phyloP scores from a whole-genome alignment of 768 basidiomycete genomes.

The Chalciporus piperatus region DNA sequence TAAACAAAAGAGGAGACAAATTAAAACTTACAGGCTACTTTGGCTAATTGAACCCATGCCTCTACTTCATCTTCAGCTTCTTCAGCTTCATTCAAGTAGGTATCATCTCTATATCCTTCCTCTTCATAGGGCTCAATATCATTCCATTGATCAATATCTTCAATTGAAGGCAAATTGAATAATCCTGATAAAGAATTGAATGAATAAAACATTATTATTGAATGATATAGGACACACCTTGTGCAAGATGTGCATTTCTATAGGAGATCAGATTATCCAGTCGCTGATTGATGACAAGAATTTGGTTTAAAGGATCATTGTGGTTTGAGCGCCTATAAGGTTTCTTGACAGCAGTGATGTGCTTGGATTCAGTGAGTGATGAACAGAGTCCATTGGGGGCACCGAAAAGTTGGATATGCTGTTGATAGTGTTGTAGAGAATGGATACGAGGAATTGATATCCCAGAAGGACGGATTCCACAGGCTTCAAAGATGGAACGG shows the following conservation, averaged over 20 bases:
- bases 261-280: conserved; percentile 27
- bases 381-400: conserved; percentile 27
- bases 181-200: background rate
- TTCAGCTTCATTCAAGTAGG: background rate
- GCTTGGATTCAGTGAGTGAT: conserved; percentile 35
- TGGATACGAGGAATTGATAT: conserved; percentile 32
- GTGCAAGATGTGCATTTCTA: background rate
- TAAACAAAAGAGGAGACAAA: no score
- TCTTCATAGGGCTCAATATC: background rate
- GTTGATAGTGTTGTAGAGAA: conserved; percentile 27
- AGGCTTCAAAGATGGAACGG: conserved; percentile 15
- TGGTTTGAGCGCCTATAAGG: conserved; percentile 30
- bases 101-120: background rate
- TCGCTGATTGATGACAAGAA: conserved; percentile 28
- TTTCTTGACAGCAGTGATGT: conserved; percentile 35
- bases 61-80: background rate
- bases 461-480: conserved; percentile 2
- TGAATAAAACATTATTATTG: background rate
- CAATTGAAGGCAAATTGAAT: background rate
- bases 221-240: background rate
- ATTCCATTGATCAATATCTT: background rate
- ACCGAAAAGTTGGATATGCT: conserved; percentile 26
- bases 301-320: conserved; percentile 24
- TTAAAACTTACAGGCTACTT: background rate
- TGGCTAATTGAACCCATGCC: background rate